These are phyloP conservation scores for Aspergillus japonicus DNA, from an alignment of 2,329 filamentous ascomycete genomes.

Conservation along the genomic window DNA sequence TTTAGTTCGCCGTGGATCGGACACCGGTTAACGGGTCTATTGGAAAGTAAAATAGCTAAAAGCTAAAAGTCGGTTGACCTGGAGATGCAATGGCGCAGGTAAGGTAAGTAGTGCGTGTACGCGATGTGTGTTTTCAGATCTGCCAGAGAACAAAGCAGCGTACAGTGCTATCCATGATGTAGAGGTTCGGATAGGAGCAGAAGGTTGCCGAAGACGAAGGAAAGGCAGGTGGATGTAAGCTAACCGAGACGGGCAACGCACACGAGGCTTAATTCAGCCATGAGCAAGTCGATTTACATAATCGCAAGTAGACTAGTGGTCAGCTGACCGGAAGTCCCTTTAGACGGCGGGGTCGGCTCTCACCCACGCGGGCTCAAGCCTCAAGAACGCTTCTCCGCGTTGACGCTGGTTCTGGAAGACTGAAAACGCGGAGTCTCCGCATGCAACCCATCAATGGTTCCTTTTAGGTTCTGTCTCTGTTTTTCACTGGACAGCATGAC, in stretches of 20 bases:
- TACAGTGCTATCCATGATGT: too few species aligned
- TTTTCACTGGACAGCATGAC: not conserved
- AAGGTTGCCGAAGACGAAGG: not conserved
- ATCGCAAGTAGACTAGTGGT: not conserved
- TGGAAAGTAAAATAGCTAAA: not conserved
- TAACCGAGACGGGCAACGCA: constrained; percentile 1
- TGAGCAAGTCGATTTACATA: not conserved
- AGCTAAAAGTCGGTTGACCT: not conserved
- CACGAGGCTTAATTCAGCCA: not conserved
- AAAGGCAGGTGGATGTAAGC: not conserved
- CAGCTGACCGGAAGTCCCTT: constrained; percentile 8
- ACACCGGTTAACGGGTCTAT: not conserved
- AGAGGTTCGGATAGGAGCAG: not conserved
- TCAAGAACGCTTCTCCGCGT: constrained; percentile 8
- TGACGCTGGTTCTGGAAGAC: constrained; percentile 1
- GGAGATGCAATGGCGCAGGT: not conserved
- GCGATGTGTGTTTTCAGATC: not conserved
- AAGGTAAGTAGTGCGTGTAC: not conserved
- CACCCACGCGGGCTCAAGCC: not conserved
- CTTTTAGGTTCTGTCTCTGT: not conserved
- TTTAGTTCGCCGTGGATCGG: not conserved
- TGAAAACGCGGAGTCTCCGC: constrained; percentile 7
- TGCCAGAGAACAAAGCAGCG: too few species aligned
- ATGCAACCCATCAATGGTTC: not conserved
- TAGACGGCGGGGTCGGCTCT: constrained; percentile 2